These are phyloP conservation scores for Trametes elegans DNA, from an alignment of 768 basidiomycete species.

Conservation along the genomic window DNA sequence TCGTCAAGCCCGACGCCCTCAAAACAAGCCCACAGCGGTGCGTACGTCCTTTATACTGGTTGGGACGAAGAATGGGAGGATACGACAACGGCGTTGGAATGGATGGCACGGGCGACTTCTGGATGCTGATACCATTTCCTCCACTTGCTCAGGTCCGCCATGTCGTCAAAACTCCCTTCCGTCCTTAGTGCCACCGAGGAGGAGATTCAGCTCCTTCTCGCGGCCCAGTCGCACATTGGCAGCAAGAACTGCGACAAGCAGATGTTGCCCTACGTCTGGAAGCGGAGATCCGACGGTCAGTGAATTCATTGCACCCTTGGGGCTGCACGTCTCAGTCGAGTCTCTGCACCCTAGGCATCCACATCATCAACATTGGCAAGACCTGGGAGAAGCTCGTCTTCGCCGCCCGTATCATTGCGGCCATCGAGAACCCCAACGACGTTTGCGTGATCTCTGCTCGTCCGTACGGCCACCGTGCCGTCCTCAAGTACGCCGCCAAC, in stretches of 20 bases:
- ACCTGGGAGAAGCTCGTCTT: constrained; percentile 99
- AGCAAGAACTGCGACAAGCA: constrained; percentile 99
- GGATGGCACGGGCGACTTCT: constrained; percentile 29
- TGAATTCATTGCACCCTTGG: constrained; percentile 15
- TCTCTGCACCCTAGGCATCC: constrained; percentile 63
- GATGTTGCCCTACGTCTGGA: constrained; percentile 98
- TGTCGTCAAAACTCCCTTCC: constrained; percentile 91
- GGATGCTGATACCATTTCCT: constrained; percentile 36
- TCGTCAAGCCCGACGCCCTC: constrained; percentile 40
- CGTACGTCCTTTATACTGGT: constrained; percentile 27
- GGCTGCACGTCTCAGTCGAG: constrained; percentile 19
- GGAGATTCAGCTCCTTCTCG: constrained; percentile 92
- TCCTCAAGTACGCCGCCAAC: constrained; percentile 97
- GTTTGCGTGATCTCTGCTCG: constrained; percentile 98
- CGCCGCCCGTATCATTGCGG: constrained; percentile 95
- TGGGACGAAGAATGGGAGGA: constrained; percentile 29
- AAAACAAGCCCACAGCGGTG: constrained; percentile 40
- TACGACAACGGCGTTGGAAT: constrained; percentile 31
- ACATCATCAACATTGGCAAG: constrained; percentile 98
- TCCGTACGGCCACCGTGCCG: constrained; percentile 98
- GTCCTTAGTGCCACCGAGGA: constrained; percentile 93
- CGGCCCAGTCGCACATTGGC: constrained; percentile 96
- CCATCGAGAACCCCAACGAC: constrained; percentile 97
- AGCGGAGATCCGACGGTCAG: constrained; percentile 92
- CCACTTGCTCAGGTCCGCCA: constrained; percentile 29